These are phyloP conservation scores for Piromyces finnis DNA, from an alignment of 192 early-diverging fungal species.

Conservation along the genomic window DNA sequence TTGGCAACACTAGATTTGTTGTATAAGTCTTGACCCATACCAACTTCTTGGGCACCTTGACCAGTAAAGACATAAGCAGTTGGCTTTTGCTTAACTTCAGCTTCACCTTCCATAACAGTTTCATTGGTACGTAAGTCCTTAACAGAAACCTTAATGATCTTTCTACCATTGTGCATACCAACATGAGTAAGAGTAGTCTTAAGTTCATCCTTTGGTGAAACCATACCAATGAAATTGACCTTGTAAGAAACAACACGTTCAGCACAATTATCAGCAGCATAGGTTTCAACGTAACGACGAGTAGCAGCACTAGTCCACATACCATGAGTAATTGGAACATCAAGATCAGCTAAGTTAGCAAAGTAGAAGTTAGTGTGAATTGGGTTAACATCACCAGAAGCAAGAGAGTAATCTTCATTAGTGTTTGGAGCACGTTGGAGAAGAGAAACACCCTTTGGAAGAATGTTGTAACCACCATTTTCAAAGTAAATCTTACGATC, in stretches of 20 bases:
- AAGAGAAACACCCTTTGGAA: constrained; percentile 72
- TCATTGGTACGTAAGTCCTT: constrained; percentile 52
- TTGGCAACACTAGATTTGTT: constrained; percentile 59
- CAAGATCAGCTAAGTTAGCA: constrained; percentile 71
- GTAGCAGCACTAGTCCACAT: constrained; percentile 94
- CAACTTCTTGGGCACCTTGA: constrained; percentile 86
- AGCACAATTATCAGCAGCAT: constrained; percentile 81
- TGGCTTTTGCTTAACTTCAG: constrained; percentile 81
- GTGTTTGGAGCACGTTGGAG: constrained; percentile 65
- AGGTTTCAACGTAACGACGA: constrained; percentile 86
- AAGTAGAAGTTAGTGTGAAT: constrained; percentile 94
- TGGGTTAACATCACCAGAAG: constrained; percentile 83
- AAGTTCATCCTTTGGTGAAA: constrained; percentile 72
- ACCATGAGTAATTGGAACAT: constrained; percentile 88
- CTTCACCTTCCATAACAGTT: constrained; percentile 71
- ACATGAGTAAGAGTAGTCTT: constrained; percentile 78
- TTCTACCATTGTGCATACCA: constrained; percentile 91
- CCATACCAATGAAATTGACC: constrained; percentile 84
- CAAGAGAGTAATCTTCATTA: constrained; percentile 73
- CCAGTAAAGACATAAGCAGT: constrained; percentile 90
- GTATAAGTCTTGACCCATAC: constrained; percentile 93
- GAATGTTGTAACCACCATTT: constrained; percentile 79
- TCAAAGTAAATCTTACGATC: constrained; percentile 79
- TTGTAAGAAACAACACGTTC: constrained; percentile 69
- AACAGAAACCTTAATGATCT: constrained; percentile 79